These are phyloP conservation scores for Zasmidium angulare DNA, from an alignment of 2,329 filamentous ascomycete species.

Conservation along the genomic window DNA sequence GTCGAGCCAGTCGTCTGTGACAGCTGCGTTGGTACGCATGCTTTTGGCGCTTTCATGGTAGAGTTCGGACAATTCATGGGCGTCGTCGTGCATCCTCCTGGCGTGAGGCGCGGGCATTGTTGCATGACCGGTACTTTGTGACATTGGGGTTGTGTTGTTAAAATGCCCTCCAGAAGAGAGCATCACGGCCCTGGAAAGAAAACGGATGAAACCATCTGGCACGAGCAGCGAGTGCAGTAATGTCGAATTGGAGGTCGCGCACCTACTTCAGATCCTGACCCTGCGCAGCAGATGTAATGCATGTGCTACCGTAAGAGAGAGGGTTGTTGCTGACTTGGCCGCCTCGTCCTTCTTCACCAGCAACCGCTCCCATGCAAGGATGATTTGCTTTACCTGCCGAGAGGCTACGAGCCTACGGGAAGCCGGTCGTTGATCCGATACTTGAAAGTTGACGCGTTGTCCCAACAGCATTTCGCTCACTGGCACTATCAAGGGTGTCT, in stretches of 20 bases:
- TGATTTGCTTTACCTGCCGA: background rate
- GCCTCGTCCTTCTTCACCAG: background rate
- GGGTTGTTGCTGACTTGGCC: background rate
- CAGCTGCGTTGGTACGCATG: background rate
- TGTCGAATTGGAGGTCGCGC: background rate
- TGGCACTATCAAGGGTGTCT: background rate
- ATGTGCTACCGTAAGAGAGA: background rate
- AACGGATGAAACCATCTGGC: background rate
- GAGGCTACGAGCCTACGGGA: background rate
- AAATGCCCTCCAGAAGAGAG: background rate
- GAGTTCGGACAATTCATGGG: conserved; percentile 1
- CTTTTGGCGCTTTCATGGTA: conserved; percentile 7
- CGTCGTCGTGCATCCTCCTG: background rate
- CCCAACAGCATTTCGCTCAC: background rate
- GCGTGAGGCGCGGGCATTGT: background rate
- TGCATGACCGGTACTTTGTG: background rate
- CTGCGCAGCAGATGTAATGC: background rate
- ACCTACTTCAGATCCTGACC: background rate
- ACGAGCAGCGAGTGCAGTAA: background rate
- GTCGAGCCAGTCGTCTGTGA: conserved; percentile 9
- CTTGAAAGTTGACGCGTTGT: background rate
- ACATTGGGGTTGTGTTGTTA: background rate
- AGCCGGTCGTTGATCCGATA: background rate
- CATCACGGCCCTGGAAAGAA: background rate
- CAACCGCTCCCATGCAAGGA: background rate